phyloP scores from a whole-genome alignment of 305 asterid genomes.

The Fraxinus latifolia region DNA sequence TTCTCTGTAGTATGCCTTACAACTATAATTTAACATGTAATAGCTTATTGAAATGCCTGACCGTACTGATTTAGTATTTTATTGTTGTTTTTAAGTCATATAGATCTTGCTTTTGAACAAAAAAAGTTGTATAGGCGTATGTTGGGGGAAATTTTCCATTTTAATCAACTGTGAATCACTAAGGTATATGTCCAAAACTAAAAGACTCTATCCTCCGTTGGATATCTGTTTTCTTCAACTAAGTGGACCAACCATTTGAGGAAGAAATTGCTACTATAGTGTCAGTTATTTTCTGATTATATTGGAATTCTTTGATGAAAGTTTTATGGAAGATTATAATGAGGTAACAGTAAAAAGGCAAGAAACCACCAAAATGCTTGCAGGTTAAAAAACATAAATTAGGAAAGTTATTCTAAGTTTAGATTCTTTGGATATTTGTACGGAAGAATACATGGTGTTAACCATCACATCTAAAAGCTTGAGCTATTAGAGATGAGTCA shows the following conservation, averaged over 20 bases:
- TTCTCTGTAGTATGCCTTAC: background rate
- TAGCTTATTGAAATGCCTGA: background rate
- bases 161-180: background rate
- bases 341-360: background rate
- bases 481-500: background rate
- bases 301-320: background rate
- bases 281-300: background rate
- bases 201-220: background rate
- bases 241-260: background rate
- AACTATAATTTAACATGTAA: background rate
- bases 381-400: background rate
- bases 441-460: background rate
- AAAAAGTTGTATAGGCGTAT: background rate
- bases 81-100: background rate
- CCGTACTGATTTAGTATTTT: background rate
- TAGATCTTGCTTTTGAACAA: background rate
- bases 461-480: background rate
- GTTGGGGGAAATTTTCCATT: background rate
- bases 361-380: background rate
- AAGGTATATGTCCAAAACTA: background rate
- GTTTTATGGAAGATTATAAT: background rate
- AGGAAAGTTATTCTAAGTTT: background rate
- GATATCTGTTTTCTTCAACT: background rate
- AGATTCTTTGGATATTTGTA: background rate
- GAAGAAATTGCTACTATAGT: background rate